phyloP scores from a whole-genome alignment of 1,139 yeast genomes.

The Candida sp. region DNA sequence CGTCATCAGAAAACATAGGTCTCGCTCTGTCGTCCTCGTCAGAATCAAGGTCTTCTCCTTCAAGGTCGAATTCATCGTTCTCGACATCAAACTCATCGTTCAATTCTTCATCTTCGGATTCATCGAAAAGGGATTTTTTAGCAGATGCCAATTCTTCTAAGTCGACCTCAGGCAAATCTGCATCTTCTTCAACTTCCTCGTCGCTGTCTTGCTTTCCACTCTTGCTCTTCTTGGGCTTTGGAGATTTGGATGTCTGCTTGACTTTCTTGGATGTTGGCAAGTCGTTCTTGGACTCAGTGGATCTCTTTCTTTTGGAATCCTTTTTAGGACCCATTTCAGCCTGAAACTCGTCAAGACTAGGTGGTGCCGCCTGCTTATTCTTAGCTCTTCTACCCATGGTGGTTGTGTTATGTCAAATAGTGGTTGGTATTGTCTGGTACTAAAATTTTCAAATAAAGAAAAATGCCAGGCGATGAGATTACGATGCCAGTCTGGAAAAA shows the following conservation, averaged over 20 bases:
- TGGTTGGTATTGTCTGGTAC: neutral
- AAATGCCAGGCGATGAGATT: conserved; percentile 6
- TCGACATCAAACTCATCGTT: conserved; percentile 38
- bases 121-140: conserved; percentile 80
- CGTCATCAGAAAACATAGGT: conserved; percentile 88
- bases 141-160: conserved; percentile 65
- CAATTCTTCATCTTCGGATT: conserved; percentile 42
- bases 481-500: neutral
- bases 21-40: conserved; percentile 60
- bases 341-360: conserved; percentile 81
- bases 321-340: conserved; percentile 54
- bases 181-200: conserved; percentile 33
- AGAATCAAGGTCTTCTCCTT: conserved; percentile 57
- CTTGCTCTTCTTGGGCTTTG: neutral
- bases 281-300: conserved; percentile 17
- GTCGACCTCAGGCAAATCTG: conserved; percentile 64
- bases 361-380: conserved; percentile 92
- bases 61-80: conserved; percentile 62
- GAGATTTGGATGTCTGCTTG: conserved; percentile 5
- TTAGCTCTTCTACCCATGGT: conserved; percentile 92
- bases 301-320: conserved; percentile 36
- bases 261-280: conserved; percentile 20
- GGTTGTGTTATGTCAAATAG: neutral
- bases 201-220: conserved; percentile 28
- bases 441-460: conserved; percentile 5